A percentile compares a stretch with the other conserved stretches of the same genome.
phyloP scores from a whole-genome alignment of 1,284 basidiomycete species.

The Marasmius fiardii region DNA sequence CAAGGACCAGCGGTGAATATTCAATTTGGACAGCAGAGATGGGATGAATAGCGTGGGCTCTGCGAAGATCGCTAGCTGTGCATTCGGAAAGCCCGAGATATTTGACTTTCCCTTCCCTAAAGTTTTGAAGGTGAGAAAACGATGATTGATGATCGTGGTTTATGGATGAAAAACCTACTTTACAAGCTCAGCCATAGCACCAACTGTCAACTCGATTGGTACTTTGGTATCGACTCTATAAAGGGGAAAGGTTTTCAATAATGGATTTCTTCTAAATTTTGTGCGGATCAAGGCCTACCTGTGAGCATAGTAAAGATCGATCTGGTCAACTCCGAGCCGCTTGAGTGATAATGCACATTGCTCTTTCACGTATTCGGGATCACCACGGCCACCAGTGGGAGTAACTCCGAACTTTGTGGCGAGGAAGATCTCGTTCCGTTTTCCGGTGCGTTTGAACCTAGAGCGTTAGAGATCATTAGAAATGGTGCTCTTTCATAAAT shows the following conservation, averaged over 20 bases:
- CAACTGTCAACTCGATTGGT: slow-evolving; percentile 30
- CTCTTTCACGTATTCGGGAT: slow-evolving; percentile 21
- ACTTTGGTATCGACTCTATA: slow-evolving; percentile 13
- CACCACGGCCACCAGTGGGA: slow-evolving; percentile 11
- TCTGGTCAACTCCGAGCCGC: slow-evolving; percentile 28
- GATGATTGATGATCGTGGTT: not conserved
- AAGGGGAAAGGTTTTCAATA: not conserved
- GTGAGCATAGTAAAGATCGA: slow-evolving; percentile 34
- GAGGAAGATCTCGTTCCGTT: slow-evolving; percentile 30
- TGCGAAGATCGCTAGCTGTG: slow-evolving; percentile 53
- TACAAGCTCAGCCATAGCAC: slow-evolving; percentile 31
- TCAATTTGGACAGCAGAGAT: slow-evolving; percentile 65
- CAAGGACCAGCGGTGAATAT: slow-evolving; percentile 57
- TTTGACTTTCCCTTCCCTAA: slow-evolving; percentile 54
- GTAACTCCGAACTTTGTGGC: slow-evolving; percentile 30
- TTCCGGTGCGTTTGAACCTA: slow-evolving; percentile 27
- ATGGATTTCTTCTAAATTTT: not conserved
- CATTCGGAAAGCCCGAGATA: slow-evolving; percentile 64
- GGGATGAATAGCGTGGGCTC: slow-evolving; percentile 59
- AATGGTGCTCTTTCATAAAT: not conserved
- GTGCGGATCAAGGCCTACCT: slow-evolving; percentile 4
- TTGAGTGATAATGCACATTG: slow-evolving; percentile 31
- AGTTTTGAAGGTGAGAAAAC: not conserved
- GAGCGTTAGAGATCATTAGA: too few relatives aligned
- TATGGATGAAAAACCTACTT: slow-evolving; percentile 15